Percentiles rank a stretch among this genome's conserved stretches.
These are phyloP conservation scores for Aureobasidium sp. DNA, from an alignment of 2,329 filamentous ascomycete species.

Conservation along the genomic window DNA sequence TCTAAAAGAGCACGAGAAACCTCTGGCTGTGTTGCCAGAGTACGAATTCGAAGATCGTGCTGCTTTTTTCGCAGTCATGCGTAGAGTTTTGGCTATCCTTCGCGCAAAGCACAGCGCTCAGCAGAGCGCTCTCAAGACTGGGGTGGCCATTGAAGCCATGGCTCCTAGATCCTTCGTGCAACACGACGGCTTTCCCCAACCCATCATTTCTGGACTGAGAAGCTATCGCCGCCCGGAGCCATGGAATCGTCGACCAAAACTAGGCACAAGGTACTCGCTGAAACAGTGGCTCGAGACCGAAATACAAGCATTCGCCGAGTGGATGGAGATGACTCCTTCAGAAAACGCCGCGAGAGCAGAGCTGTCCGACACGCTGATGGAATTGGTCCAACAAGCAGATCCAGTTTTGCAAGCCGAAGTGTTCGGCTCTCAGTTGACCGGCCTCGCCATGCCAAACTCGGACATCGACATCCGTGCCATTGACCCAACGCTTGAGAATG, in stretches of 20 bases:
- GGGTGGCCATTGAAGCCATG: no score
- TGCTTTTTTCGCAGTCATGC: not conserved
- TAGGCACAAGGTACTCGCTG: not conserved
- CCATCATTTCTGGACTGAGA: not conserved
- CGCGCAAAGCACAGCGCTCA: no score
- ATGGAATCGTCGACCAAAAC: not conserved
- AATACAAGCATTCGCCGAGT: conserved; percentile 37
- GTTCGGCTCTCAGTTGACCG: conserved; percentile 47
- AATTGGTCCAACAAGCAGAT: conserved; percentile 20
- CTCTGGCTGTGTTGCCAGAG: not conserved
- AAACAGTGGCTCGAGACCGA: conserved; percentile 35
- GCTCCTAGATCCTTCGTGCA: not conserved
- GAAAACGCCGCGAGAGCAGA: conserved; percentile 34
- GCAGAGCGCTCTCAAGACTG: no score
- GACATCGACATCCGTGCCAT: conserved; percentile 43
- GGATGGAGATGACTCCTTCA: conserved; percentile 32
- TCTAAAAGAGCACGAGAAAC: not conserved
- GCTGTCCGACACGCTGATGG: conserved; percentile 26
- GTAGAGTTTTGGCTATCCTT: not conserved
- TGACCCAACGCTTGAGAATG: not conserved
- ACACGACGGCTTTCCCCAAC: not conserved
- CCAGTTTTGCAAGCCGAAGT: conserved; percentile 28
- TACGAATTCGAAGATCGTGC: not conserved
- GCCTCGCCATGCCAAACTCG: conserved; percentile 44
- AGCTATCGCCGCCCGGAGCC: not conserved